phyloP scores from a whole-genome alignment of 1,284 basidiomycete species.

The Naganishia albida region DNA sequence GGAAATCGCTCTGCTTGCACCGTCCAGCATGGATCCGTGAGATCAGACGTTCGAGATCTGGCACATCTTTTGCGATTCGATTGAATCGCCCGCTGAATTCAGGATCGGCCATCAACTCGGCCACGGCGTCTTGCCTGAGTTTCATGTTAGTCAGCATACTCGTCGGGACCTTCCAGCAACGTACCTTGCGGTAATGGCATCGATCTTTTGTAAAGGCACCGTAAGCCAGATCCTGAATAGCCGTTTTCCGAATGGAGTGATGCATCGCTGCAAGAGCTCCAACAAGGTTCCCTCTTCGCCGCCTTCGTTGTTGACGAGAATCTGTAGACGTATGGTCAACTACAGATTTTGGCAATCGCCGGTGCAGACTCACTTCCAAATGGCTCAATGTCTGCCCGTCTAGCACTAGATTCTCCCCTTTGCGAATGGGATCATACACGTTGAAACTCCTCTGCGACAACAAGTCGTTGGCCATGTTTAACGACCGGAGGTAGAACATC shows the following conservation, averaged over 20 bases:
- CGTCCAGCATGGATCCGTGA: constrained; percentile 90
- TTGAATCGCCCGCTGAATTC: constrained; percentile 75
- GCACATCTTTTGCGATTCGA: constrained; percentile 72
- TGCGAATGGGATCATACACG: constrained; percentile 89
- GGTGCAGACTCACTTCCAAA: constrained; percentile 67
- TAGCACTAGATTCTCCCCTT: constrained; percentile 75
- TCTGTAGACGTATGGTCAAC: constrained; percentile 53
- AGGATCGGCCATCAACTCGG: constrained; percentile 77
- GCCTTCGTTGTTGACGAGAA: constrained; percentile 87
- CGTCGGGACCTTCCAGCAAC: constrained; percentile 12
- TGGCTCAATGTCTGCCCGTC: constrained; percentile 93
- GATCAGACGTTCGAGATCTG: constrained; percentile 89
- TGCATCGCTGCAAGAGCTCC: constrained; percentile 77
- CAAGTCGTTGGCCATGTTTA: constrained; percentile 92
- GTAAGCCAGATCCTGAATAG: constrained; percentile 93
- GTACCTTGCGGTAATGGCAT: constrained; percentile 83
- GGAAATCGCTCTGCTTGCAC: constrained; percentile 80
- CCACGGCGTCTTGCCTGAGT: constrained; percentile 80
- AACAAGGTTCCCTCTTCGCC: constrained; percentile 83
- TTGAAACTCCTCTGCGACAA: constrained; percentile 94
- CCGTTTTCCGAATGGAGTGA: constrained; percentile 88
- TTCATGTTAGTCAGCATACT: background rate
- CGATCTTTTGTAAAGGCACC: constrained; percentile 75
- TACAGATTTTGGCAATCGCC: background rate
- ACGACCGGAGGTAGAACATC: constrained; percentile 86